phyloP scores from a whole-genome alignment of 345 rosid species.

The Rhizophora mangle region DNA sequence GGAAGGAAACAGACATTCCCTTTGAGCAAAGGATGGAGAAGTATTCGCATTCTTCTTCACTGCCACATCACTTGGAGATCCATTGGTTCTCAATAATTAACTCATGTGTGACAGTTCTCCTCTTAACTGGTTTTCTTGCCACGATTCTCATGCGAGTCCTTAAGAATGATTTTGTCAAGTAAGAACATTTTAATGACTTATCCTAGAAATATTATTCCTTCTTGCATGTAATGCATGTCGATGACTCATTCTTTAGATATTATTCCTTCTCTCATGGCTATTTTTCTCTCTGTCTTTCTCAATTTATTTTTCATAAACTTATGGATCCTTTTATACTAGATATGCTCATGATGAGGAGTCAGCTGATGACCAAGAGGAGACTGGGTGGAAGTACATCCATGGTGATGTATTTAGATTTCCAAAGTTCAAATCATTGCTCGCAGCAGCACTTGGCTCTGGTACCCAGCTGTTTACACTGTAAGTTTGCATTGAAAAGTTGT shows the following conservation, averaged over 20 bases:
- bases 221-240: no score
- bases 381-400: slow-evolving; percentile 88
- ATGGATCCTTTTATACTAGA: slow-evolving; percentile 24
- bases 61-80: slow-evolving; percentile 87
- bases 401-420: slow-evolving; percentile 88
- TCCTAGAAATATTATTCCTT: not conserved
- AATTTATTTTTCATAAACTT: not conserved
- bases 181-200: slow-evolving; percentile 23
- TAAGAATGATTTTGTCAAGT: slow-evolving; percentile 91
- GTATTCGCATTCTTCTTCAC: slow-evolving; percentile 75
- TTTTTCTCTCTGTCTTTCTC: not conserved
- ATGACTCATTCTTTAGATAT: not conserved
- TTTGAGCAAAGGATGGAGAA: slow-evolving; percentile 90
- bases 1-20: slow-evolving; percentile 84
- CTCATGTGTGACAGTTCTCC: slow-evolving; percentile 87
- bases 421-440: slow-evolving; percentile 59
- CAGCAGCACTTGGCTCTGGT: slow-evolving; percentile 80
- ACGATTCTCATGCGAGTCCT: slow-evolving; percentile 88
- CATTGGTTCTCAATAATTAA: slow-evolving; percentile 93
- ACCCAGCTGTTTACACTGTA: slow-evolving; percentile 78
- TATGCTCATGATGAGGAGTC: slow-evolving; percentile 86
- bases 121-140: slow-evolving; percentile 86
- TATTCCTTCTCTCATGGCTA: not conserved
- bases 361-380: slow-evolving; percentile 86
- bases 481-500: slow-evolving; percentile 16